Base-by-base conservation (phyloP, 1,284 basidiomycete genomes). In the Ganoderma lingzhi region DNA sequence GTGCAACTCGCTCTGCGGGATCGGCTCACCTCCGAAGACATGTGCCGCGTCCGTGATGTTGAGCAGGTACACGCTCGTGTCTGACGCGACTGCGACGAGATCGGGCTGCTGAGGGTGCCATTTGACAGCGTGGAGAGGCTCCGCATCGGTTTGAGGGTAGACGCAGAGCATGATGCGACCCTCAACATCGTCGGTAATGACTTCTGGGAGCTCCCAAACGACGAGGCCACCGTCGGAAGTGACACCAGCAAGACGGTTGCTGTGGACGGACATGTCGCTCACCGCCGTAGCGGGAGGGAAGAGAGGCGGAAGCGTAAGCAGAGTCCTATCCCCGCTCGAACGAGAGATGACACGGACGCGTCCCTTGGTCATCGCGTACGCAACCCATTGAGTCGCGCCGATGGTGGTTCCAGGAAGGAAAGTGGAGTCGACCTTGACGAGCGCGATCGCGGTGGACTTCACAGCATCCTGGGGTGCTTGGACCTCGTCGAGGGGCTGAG, bases 361-460 rank as follows among this genome's bases (percentile, higher is more conserved):
- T 71, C 91, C 93, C 81, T 91, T 90, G n/a, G 91, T 94, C 94
- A 95, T 95, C 28, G 92, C 93, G 76, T 95, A 95, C 15, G 93
- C 93, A 70, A 95, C 93, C 92, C 93, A 95, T 76, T 93, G 91
- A 6, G 93, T 94, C 12, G 93, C 93, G 12, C 93, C 93, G 67
- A 95, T 95, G 39, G 93, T 95, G 14, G 91, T 91, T 10, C 93
- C 93, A 64, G 91, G 91, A 64, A 93, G 81, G 82, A 94, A 95
- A 32, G 91, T 87, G 15, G 92, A 83, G 71, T 94, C 93, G 73
- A 95, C 92, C 78, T 90, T 92, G 76, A 95, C 92, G 55, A 94
- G 84, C 23, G 93, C 93, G 68, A 95, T 95, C 6, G 93, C 91
- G 0, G 93, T 94, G 17, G 91, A 92, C 78, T 93, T 93, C 75